A percentile compares a stretch with the other conserved stretches of the same genome.
These are phyloP conservation scores for Maudiozyma humilis DNA, from an alignment of 1,139 yeast species.

Conservation along the genomic window DNA sequence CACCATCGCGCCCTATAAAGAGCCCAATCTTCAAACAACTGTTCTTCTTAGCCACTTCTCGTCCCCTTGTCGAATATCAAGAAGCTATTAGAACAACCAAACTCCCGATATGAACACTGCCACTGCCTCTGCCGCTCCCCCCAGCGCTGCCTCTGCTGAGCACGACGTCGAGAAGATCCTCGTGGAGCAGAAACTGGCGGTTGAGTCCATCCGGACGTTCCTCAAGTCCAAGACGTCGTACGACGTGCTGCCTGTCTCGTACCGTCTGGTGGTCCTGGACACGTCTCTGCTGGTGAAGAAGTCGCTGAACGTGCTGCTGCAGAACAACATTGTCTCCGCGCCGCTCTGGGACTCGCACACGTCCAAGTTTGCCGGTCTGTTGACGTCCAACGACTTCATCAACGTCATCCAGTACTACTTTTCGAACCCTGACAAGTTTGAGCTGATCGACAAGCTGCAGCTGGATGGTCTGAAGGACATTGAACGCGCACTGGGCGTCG, in stretches of 20 bases:
- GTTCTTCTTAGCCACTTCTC: no score
- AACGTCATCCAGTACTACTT: conserved; percentile 93
- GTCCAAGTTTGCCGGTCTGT: conserved; percentile 85
- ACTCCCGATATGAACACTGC: no score
- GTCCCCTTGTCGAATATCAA: no score
- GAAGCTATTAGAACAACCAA: no score
- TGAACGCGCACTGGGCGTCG: conserved; percentile 81
- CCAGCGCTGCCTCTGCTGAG: background rate
- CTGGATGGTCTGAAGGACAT: conserved; percentile 79
- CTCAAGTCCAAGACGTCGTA: conserved; percentile 87
- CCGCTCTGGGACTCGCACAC: conserved; percentile 93
- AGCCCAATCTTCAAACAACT: no score
- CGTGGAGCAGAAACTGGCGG: conserved; percentile 56
- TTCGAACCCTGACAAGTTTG: conserved; percentile 82
- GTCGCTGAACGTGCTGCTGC: conserved; percentile 79
- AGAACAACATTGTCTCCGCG: conserved; percentile 91
- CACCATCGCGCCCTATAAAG: no score
- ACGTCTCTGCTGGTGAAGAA: conserved; percentile 85
- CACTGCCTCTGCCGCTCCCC: no score
- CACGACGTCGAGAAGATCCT: conserved; percentile 12
- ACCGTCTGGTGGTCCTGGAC: conserved; percentile 86
- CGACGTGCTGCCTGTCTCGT: conserved; percentile 93
- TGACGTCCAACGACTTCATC: conserved; percentile 87
- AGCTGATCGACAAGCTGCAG: conserved; percentile 78
- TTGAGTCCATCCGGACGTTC: conserved; percentile 73